These are phyloP conservation scores for Phytophthora capsici DNA, from an alignment of 352 stramenopile genomes.

Conservation along the genomic window DNA sequence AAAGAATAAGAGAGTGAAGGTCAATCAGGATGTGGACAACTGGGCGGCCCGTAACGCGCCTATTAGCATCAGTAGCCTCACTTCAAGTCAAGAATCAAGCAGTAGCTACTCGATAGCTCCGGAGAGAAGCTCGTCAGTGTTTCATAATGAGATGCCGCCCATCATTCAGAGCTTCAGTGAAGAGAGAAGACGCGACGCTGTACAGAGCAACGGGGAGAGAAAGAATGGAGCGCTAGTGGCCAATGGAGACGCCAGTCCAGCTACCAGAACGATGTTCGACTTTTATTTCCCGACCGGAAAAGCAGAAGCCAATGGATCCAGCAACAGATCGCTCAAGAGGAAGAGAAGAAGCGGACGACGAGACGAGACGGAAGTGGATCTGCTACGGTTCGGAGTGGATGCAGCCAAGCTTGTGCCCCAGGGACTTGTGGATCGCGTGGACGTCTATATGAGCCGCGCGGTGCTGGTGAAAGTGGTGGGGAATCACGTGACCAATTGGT, in stretches of 20 bases:
- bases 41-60: conserved; percentile 20
- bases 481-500: conserved; percentile 81
- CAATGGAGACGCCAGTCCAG: conserved; percentile 35
- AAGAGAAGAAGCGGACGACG: conserved; percentile 44
- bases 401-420: conserved; percentile 79
- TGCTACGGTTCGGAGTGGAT: conserved; percentile 77
- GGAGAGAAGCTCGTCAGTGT: conserved; percentile 43
- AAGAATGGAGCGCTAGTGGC: conserved; percentile 22
- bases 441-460: conserved; percentile 60
- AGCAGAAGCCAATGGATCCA: conserved; percentile 12
- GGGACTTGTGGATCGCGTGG: conserved; percentile 85
- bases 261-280: conserved; percentile 56
- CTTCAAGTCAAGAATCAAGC: conserved; percentile 1
- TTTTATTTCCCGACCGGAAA: conserved; percentile 55
- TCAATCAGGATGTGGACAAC: conserved; percentile 18
- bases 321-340: conserved; percentile 49
- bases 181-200: conserved; percentile 15
- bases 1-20: conserved; percentile 68
- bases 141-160: conserved; percentile 53
- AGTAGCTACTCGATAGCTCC: conserved; percentile 14
- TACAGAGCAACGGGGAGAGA: conserved; percentile 13
- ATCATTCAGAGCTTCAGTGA: conserved; percentile 72
- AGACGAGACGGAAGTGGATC: conserved; percentile 49
- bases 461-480: conserved; percentile 57
- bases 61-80: conserved; percentile 33